Base-by-base conservation (phyloP, 805 yeast species). In the Starmerella apicola region DNA sequence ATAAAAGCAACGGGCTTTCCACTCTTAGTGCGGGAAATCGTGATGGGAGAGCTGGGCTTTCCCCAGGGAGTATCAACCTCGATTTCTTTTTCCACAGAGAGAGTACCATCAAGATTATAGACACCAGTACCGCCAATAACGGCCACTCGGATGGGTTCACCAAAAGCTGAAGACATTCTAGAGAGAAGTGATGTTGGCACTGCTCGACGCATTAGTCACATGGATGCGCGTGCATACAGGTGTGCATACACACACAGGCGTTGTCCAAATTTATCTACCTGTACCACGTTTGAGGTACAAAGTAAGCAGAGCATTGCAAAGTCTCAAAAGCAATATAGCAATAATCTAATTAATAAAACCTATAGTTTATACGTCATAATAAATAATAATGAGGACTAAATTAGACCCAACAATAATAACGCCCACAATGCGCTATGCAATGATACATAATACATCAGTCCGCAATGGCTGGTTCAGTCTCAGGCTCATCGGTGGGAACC, bases 71-170 rank as follows among this genome's bases (percentile, higher is more conserved):
- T 91, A 16, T 80, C 71, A 43, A 85, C 63, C 13, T 83, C 74
- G 31, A 91, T 63, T 51, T 78, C 67, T 13, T 95, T 95, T 34
- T 88, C 94, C 3, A 94, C 93, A 35, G 77, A 71, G 41, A 91
- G 67, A 19, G 32, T 37, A 42, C 82, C 76, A 30, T 79, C 82
- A 42, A 91, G 67, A 43, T 82, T 81, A 66, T 91, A 91, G 23
- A 91, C 71, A n/a, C 99, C 99, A 4, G 98, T 91, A 30, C 98
- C 98, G 30, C 98, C 98, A 58, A 91, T 91, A 51, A 91, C 74
- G 26, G 94, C 97, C 32, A 91, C 68, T 29, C 73, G 70, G 20
- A 91, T 81, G 25, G 81, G 78, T 52, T 50, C 45, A 16, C 33
- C 42, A 30, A 41, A 43, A 13, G 31, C n/a, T n/a, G n/a, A n/a